Conservation (phyloP, 192 early-diverging fungal genomes). For the Coemansia sp. region DNA sequence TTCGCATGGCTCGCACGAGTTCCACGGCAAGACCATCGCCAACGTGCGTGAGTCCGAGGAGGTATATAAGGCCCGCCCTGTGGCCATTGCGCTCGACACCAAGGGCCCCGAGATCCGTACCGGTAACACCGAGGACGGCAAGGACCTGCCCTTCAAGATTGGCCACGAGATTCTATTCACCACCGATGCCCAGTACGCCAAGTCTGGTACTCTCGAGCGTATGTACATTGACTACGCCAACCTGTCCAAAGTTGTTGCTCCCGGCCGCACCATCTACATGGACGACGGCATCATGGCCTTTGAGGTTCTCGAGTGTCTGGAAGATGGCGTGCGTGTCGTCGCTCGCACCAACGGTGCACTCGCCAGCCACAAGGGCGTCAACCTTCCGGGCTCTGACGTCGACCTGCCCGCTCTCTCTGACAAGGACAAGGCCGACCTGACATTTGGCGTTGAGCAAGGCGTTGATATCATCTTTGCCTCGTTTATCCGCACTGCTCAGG, state of each 20-base stretch:
- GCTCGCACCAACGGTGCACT: slow-evolving; percentile 86
- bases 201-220: slow-evolving; percentile 63
- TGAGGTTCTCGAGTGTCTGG: slow-evolving; percentile 74
- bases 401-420: slow-evolving; percentile 94
- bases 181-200: slow-evolving; percentile 63
- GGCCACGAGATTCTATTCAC: slow-evolving; percentile 83
- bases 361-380: slow-evolving; percentile 94
- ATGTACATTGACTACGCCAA: slow-evolving; percentile 85
- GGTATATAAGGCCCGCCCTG: slow-evolving; percentile 49
- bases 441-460: slow-evolving; percentile 90
- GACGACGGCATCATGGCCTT: slow-evolving; percentile 98
- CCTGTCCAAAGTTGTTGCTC: slow-evolving; percentile 71
- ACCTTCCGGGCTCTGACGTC: slow-evolving; percentile 87
- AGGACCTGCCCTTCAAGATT: slow-evolving; percentile 69
- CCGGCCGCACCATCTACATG: slow-evolving; percentile 79
- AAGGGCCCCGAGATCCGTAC: slow-evolving; percentile 91
- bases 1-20: slow-evolving; percentile 69
- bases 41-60: slow-evolving; percentile 63
- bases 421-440: slow-evolving; percentile 90
- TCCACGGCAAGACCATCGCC: slow-evolving; percentile 73
- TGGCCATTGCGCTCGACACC: slow-evolving; percentile 79
- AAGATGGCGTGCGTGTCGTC: slow-evolving; percentile 65
- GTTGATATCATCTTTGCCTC: slow-evolving; percentile 97
- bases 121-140: slow-evolving; percentile 73
- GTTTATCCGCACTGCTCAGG: slow-evolving; percentile 91